Evolutionary conservation across 1,139 yeast genomes (phyloP), one percentile per base, ranked within the genome.

Genomic region (Yamadazyma mexicana): DNA sequence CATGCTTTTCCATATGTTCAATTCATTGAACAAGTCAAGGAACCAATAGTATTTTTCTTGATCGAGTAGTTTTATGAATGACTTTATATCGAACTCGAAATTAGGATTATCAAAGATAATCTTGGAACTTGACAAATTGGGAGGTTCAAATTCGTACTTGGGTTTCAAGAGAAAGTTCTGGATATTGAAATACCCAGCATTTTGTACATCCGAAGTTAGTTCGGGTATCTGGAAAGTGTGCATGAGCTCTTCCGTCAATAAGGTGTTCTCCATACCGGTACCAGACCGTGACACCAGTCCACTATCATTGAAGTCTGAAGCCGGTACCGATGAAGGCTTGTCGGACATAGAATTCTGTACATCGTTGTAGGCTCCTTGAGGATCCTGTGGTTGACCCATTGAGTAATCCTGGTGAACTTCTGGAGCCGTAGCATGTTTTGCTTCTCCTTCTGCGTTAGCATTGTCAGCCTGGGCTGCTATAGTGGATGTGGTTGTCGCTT

Each of bases 1-100:
- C n/a, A 64, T 47, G 31, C 59, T 54, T 42, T 66, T 65, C 75
- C 75, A 71, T n/a, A 69, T 53, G 35, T 52, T 47, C 34, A 66
- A 43, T 17, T 66, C 75, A 40, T 70, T 70, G 41, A 69, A 65
- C 20, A 68, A 48, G 48, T 71, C 77, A 12, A 70, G 54, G 8
- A 69, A 40, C 73, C 73, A 68, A 46, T 61, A 62, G 42, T 64
- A 66, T 39, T 59, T 61, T 39, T 69, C 70, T 12, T 49, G 45
- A 30, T 63, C 68, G 17, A 69, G 49, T 7, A 50, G n/a, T 18
- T 42, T 38, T 2, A 50, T 42, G 17, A 48, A 46, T 10, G 35
- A 31, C 4, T 43, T 27, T 7, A 46, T 37, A 27, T 50, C 48
- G 25, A 50, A 50, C 28, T 50, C 52, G 29, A 46, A 50, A 25